Percentiles rank a stretch among this genome's conserved stretches.
These are phyloP conservation scores for Harringtonia lauricola DNA, from an alignment of 2,329 filamentous ascomycete genomes.

Conservation along the genomic window DNA sequence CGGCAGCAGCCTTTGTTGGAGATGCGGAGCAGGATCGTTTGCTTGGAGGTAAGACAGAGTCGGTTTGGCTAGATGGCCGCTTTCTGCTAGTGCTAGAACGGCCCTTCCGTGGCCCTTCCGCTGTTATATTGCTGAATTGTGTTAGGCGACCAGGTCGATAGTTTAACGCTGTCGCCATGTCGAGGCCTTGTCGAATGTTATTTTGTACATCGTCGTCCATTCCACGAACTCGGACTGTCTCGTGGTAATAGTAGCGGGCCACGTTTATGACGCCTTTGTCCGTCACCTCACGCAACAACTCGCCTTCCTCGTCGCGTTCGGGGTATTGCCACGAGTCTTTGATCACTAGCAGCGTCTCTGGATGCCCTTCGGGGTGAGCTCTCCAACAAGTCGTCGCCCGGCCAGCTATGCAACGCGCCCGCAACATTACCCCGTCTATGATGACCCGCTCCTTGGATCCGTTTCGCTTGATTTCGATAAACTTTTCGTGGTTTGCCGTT, in stretches of 20 bases:
- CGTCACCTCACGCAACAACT: neutral
- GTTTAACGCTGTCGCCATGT: neutral
- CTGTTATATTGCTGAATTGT: neutral
- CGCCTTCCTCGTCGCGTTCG: neutral
- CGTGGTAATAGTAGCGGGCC: neutral
- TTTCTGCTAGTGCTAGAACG: neutral
- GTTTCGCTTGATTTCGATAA: neutral
- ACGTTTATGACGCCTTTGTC: neutral
- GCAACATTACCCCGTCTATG: neutral
- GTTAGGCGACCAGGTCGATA: neutral
- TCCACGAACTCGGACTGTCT: neutral
- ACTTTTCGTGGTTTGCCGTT: neutral
- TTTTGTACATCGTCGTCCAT: neutral
- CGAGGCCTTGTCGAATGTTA: neutral
- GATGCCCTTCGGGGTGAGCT: neutral
- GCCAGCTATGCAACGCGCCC: neutral
- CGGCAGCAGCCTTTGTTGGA: neutral
- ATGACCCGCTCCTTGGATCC: neutral
- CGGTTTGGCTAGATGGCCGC: neutral
- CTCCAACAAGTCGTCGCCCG: neutral
- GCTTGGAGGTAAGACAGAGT: neutral
- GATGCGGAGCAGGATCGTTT: slow-evolving; percentile 1
- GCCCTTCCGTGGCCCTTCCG: neutral
- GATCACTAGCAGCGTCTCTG: neutral
- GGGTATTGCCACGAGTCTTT: neutral